These are phyloP conservation scores for Pseudogymnoascus sp. DNA, from an alignment of 2,329 filamentous ascomycete genomes.

Conservation along the genomic window DNA sequence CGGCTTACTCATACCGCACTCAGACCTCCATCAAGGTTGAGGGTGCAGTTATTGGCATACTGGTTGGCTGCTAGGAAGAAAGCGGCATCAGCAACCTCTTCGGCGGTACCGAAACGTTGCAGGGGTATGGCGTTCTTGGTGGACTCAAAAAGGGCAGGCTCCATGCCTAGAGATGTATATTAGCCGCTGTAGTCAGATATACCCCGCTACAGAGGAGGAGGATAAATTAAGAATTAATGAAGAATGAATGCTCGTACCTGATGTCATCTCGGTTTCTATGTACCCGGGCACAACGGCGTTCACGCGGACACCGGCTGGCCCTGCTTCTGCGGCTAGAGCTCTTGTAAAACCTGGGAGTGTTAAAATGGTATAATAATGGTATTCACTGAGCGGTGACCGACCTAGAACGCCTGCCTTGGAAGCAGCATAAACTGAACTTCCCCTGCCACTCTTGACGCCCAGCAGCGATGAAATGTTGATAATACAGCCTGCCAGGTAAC, in stretches of 20 bases:
- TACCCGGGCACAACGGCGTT: conserved; percentile 81
- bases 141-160: conserved; percentile 24
- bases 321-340: conserved; percentile 55
- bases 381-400: conserved; percentile 25
- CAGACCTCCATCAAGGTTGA: conserved; percentile 79
- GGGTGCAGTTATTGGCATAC: conserved; percentile 79
- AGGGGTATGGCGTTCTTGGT: conserved; percentile 47
- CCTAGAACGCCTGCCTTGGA: conserved; percentile 74
- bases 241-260: conserved; percentile 38
- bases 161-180: conserved; percentile 37
- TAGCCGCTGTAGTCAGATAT: conserved; percentile 17
- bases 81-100: conserved; percentile 76
- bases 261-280: conserved; percentile 72
- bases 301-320: conserved; percentile 55
- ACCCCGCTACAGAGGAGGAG: conserved; percentile 21
- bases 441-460: conserved; percentile 58
- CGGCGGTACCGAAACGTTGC: conserved; percentile 54
- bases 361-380: background rate
- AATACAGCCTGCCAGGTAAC: conserved; percentile 48
- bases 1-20: conserved; percentile 48
- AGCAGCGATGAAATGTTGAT: conserved; percentile 77
- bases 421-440: conserved; percentile 66
- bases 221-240: conserved; percentile 18
- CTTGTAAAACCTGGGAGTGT: conserved; percentile 52
- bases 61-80: conserved; percentile 67